Evolutionary conservation across 2,329 filamentous ascomycete genomes (phyloP).

Genomic region (Exserohilum rostratum): DNA sequence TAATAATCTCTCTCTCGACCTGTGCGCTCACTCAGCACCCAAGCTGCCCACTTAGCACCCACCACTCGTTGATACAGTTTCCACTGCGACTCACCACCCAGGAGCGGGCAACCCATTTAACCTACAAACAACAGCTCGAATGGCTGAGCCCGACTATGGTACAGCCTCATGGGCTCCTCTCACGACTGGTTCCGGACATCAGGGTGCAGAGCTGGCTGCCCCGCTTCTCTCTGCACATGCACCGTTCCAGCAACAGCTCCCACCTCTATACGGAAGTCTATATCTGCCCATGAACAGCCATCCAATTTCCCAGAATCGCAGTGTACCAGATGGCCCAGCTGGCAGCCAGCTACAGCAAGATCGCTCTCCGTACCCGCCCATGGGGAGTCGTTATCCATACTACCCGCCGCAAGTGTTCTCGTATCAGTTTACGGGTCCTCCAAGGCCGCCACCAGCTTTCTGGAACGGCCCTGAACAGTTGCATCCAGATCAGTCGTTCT

Average conservation of each 20-base stretch:
- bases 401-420: conserved; percentile 17
- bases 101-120: not conserved
- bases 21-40: not conserved
- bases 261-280: conserved; percentile 15
- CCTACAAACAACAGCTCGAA: conserved; percentile 14
- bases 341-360: conserved; percentile 14
- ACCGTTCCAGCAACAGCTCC: conserved; percentile 20
- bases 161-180: conserved; percentile 24
- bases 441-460: conserved; percentile 28
- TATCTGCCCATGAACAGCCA: conserved; percentile 13
- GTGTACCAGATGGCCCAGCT: conserved; percentile 9
- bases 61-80: not conserved
- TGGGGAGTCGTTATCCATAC: conserved; percentile 13
- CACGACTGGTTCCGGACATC: conserved; percentile 23
- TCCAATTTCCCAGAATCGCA: conserved; percentile 17
- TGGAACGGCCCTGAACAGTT: conserved; percentile 15
- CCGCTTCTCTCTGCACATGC: conserved; percentile 24
- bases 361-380: conserved; percentile 14
- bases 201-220: conserved; percentile 26
- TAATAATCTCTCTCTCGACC: conserved; percentile 1
- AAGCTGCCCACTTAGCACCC: not conserved
- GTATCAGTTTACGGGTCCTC: conserved; percentile 8
- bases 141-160: conserved; percentile 38
- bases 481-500: conserved; percentile 5
- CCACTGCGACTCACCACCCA: not conserved